Conservation (phyloP, 2,329 filamentous ascomycete species). For the Pseudogymnoascus verrucosus region DNA sequence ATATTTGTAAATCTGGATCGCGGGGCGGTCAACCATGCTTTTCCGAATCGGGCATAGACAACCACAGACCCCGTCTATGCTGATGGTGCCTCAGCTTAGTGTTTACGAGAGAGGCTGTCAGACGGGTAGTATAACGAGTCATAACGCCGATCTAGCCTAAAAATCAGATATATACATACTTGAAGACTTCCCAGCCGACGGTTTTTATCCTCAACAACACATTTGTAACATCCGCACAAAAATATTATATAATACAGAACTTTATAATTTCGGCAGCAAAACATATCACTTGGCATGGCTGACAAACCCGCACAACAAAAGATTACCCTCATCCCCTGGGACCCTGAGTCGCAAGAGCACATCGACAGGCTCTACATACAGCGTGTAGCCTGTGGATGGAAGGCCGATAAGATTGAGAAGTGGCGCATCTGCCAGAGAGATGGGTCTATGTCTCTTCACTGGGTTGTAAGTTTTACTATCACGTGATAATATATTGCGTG, state of each 20-base stretch:
- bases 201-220: not conserved
- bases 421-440: conserved; percentile 15
- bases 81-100: not conserved
- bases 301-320: conserved; percentile 13
- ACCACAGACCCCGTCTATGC: not conserved
- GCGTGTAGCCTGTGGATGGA: conserved; percentile 40
- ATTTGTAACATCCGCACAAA: not conserved
- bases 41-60: not conserved
- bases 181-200: not conserved
- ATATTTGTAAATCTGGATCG: not conserved
- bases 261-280: not conserved
- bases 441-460: conserved; percentile 19
- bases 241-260: not conserved
- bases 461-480: conserved; percentile 17
- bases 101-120: not conserved
- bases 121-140: not conserved
- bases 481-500: not conserved
- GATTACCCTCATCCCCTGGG: conserved; percentile 38
- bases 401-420: conserved; percentile 28
- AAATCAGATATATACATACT: not conserved
- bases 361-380: conserved; percentile 35
- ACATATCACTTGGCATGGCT: not conserved
- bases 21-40: not conserved
- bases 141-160: not conserved
- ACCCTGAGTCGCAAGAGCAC: conserved; percentile 33